Evolutionary conservation across 2,329 filamentous ascomycete genomes (phyloP).

Genomic region (Penicillium sp.): DNA sequence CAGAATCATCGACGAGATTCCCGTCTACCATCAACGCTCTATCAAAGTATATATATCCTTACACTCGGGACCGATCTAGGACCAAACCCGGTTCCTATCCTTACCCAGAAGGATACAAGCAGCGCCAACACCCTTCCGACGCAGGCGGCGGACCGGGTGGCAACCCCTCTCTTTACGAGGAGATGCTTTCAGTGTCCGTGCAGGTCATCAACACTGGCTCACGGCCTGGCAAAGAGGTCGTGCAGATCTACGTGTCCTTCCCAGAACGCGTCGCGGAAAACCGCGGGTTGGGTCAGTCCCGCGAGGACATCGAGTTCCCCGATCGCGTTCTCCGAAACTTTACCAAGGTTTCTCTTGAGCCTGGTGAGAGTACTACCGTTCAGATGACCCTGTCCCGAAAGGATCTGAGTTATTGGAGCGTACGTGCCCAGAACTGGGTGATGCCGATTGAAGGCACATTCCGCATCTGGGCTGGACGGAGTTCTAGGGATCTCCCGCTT

Average conservation of each 20-base stretch:
- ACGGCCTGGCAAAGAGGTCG: constrained; percentile 54
- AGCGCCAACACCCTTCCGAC: constrained; percentile 55
- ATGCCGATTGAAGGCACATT: constrained; percentile 52
- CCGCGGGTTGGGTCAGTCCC: constrained; percentile 30
- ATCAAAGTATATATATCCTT: constrained; percentile 74
- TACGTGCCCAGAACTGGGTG: constrained; percentile 69
- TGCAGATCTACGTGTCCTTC: constrained; percentile 70
- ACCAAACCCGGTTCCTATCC: constrained; percentile 49
- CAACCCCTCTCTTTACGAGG: constrained; percentile 55
- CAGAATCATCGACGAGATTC: constrained; percentile 61
- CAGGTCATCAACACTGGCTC: constrained; percentile 55
- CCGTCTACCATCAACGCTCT: constrained; percentile 64
- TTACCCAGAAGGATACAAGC: constrained; percentile 62
- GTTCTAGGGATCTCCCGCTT: constrained; percentile 41
- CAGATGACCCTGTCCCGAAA: constrained; percentile 65
- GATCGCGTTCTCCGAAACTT: constrained; percentile 68
- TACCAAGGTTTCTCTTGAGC: constrained; percentile 65
- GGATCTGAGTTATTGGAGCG: constrained; percentile 75
- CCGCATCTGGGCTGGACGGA: constrained; percentile 42
- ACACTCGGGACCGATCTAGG: constrained; percentile 59
- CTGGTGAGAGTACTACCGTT: constrained; percentile 58
- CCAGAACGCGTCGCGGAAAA: constrained; percentile 45
- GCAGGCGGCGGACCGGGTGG: constrained; percentile 67
- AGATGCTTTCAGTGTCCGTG: constrained; percentile 51
- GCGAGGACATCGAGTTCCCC: constrained; percentile 64